Evolutionary conservation across 2,329 filamentous ascomycete genomes (phyloP).

Genomic region (Metarhizium humberi): DNA sequence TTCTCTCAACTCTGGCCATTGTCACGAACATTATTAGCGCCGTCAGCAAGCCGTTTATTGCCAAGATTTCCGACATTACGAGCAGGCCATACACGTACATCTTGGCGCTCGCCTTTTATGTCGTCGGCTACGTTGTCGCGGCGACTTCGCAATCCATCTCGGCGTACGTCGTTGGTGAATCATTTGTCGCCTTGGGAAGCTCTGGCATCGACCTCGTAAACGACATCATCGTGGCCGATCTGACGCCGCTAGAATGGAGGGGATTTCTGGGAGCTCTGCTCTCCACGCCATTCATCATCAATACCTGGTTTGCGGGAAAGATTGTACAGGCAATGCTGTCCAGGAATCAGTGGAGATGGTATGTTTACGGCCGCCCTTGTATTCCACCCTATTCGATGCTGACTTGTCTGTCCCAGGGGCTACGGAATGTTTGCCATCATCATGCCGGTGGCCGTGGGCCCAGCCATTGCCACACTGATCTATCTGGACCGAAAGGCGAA

Average conservation of each 20-base stretch:
- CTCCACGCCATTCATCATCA: constrained; percentile 24
- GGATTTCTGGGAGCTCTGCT: constrained; percentile 22
- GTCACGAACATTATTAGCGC: constrained; percentile 32
- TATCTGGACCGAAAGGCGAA: constrained; percentile 49
- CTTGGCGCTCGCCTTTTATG: constrained; percentile 42
- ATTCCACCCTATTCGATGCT: not conserved
- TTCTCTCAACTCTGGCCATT: constrained; percentile 18
- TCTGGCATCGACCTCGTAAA: constrained; percentile 52
- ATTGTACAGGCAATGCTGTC: constrained; percentile 29
- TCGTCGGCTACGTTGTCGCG: constrained; percentile 48
- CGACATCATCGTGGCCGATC: constrained; percentile 55
- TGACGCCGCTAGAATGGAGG: constrained; percentile 37
- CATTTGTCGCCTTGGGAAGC: constrained; percentile 50
- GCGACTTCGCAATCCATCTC: constrained; percentile 43
- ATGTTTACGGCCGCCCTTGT: not conserved
- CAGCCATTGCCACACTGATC: constrained; percentile 42
- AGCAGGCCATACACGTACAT: constrained; percentile 52
- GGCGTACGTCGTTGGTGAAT: constrained; percentile 41
- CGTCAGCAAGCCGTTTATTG: constrained; percentile 50
- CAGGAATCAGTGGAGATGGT: constrained; percentile 17
- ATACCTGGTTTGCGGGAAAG: constrained; percentile 28
- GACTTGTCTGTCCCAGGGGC: constrained; percentile 33
- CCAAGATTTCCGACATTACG: constrained; percentile 53
- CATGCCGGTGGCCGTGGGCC: constrained; percentile 43
- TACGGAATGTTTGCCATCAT: constrained; percentile 54